Base-by-base conservation (phyloP, 148 eudicot genomes). In the Rhododendron vialii region DNA sequence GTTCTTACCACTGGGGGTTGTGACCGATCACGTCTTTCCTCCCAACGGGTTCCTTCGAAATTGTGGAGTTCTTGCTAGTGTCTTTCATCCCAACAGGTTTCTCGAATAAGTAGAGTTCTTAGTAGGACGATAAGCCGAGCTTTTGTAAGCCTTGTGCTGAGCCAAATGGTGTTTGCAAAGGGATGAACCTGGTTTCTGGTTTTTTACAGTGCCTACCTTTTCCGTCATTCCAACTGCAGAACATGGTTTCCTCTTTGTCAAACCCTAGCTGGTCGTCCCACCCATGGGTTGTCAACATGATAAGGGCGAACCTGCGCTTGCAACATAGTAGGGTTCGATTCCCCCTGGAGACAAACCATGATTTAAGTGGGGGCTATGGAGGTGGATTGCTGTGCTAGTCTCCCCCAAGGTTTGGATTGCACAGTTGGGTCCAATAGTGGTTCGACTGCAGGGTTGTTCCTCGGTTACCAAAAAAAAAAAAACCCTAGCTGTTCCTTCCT, bases 191-290 rank as follows among this genome's bases (percentile, higher is more conserved):
- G n/a, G 84, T 24, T 77, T 73, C 28, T 47, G n/a, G 84, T 24
- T 77, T 73, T 63, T 48, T 73, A 26, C 90, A 88, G 15, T 73
- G 77, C 90, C 90, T 83, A 8, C 82, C 87, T 47, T 85, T 67
- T 13, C 73, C 86, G 22, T 85, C 82, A 4, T 12, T 81, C 35
- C 86, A 51, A 43, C 75, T n/a, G 65, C 88, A 80, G 26, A 80
- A 43, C 13, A 38, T 51, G 33, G 7, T 38, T 81, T 2, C 84
- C 17, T 30, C 36, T 28, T 79, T 79, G 9, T 5, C 17, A 15
- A 30, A 36, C 24, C 17, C 82, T 13, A 45, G 20, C 6, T n/a
- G 11, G 18, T 26, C 30, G 30, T 30, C 38, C 38, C 38, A 36
- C 38, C 38, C 38, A 2, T 2, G 38, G 38, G 3, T 36, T 36